Evolutionary conservation across 179 eudicot species (phyloP).

Genomic region (Beta lomatogona): DNA sequence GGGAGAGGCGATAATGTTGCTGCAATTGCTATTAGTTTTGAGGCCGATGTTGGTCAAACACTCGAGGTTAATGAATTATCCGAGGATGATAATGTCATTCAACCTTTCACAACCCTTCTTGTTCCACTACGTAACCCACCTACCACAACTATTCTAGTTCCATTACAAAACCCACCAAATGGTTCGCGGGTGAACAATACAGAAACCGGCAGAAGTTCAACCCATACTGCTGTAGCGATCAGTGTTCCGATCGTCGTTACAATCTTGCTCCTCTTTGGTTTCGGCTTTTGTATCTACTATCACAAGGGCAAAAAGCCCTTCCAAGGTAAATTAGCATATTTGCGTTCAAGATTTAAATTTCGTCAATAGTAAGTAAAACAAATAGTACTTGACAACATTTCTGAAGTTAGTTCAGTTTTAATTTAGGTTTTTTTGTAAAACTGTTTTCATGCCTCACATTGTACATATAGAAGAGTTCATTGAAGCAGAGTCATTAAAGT

Average conservation of each 20-base stretch:
- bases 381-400: neutral
- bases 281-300: neutral
- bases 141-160: conserved; percentile 51
- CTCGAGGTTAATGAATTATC: no score
- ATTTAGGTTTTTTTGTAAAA: no score
- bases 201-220: no score
- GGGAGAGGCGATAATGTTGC: no score
- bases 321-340: conserved; percentile 11
- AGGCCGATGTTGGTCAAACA: no score
- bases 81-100: conserved; percentile 35
- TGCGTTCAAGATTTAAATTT: neutral
- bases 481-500: conserved; percentile 27
- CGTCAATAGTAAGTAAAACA: neutral
- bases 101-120: conserved; percentile 51
- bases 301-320: neutral
- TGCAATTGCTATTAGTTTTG: no score
- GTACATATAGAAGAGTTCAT: conserved; percentile 24
- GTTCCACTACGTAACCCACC: conserved; percentile 50
- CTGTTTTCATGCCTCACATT: neutral
- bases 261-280: neutral
- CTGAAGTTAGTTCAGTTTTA: no score
- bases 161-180: conserved; percentile 48
- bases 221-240: no score
- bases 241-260: no score
- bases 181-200: conserved; percentile 22